Evolutionary conservation across 805 yeast genomes (phyloP), one percentile per base, ranked within the genome.

Genomic region (Starmerella geochares): DNA sequence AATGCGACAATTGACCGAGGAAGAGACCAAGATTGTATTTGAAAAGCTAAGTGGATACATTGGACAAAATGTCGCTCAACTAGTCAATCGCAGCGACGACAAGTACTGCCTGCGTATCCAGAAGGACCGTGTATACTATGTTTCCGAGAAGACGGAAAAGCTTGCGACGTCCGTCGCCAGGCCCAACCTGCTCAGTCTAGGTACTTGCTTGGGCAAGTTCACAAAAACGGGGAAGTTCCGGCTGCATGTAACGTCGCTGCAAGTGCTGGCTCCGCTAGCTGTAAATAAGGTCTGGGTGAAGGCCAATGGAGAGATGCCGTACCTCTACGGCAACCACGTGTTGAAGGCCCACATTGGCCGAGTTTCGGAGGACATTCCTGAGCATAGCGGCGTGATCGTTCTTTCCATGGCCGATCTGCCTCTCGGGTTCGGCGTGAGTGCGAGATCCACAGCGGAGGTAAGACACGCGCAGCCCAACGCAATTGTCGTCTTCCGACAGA

Each of bases 281-380:
- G 85, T 84, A 66, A 87, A 81, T 71, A 92, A 90, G 69, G 73
- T 92, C 36, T 92, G 98, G 98, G 86, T 92, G 68, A 92, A 92
- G 67, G 80, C 79, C 46, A 92, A 92, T 64, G 98, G 98, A 60
- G 98, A 92, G 68, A 92, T 92, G 98, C 97, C 98, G 13, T 92
- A 83, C 65, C 70, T 92, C 57, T 92, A 92, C 61, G 98, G 98
- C 32, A 92, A 92, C 71, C 95, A 92, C 66, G 90, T 90, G 24
- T 73, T 92, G 59, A 92, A 92, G 65, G 98, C 98, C 4, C 98
- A 92, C 65, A 75, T 92, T 50, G 98, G 98, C 31, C 82, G 87
- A 61, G 86, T 92, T 84, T 83, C 94, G 49, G 98, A 92, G 58
- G 97, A 92, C 64, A 85, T 92, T 49, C 97, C 97, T 27, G 97